Percentiles rank a stretch among this genome's conserved stretches.
Evolutionary conservation across 2,329 filamentous ascomycete species (phyloP).

Genomic region (Pyrenophora teres): DNA sequence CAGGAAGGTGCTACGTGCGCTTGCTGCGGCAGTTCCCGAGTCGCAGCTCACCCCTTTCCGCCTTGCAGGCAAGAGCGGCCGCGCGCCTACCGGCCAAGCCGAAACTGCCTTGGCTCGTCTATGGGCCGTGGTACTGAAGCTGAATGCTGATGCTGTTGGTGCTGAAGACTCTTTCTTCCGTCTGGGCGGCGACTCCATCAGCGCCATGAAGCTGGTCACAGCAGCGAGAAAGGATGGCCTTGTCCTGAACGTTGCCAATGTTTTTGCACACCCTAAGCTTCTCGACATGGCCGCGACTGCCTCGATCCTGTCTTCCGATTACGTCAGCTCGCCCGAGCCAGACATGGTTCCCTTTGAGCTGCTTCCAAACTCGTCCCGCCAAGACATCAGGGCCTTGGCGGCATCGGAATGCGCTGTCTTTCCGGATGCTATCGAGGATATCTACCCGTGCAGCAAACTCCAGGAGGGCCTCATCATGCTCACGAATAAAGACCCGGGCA

Average conservation of each 20-base stretch:
- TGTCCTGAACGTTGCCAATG: conserved; percentile 49
- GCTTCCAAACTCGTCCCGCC: conserved; percentile 20
- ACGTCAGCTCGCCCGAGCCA: conserved; percentile 16
- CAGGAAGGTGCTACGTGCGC: conserved; percentile 45
- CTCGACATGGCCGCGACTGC: conserved; percentile 48
- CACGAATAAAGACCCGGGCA: conserved; percentile 38
- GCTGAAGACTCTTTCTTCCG: conserved; percentile 54
- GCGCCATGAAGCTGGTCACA: conserved; percentile 53
- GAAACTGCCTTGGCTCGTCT: conserved; percentile 36
- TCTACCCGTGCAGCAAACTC: conserved; percentile 40
- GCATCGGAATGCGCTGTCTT: conserved; percentile 36
- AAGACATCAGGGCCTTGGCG: conserved; percentile 30
- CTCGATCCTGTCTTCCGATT: conserved; percentile 26
- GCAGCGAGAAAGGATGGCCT: conserved; percentile 49
- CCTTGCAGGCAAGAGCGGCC: conserved; percentile 37
- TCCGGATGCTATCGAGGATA: conserved; percentile 34
- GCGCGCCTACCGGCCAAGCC: conserved; percentile 29
- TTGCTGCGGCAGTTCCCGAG: conserved; percentile 42
- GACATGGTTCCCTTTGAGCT: conserved; percentile 34
- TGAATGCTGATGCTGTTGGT: conserved; percentile 47
- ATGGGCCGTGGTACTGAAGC: conserved; percentile 49
- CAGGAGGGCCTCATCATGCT: conserved; percentile 42
- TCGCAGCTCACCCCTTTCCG: conserved; percentile 29
- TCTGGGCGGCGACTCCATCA: conserved; percentile 54
- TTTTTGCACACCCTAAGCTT: conserved; percentile 53